Base-by-base conservation (phyloP, 768 basidiomycete genomes). In the Boletales sp. region DNA sequence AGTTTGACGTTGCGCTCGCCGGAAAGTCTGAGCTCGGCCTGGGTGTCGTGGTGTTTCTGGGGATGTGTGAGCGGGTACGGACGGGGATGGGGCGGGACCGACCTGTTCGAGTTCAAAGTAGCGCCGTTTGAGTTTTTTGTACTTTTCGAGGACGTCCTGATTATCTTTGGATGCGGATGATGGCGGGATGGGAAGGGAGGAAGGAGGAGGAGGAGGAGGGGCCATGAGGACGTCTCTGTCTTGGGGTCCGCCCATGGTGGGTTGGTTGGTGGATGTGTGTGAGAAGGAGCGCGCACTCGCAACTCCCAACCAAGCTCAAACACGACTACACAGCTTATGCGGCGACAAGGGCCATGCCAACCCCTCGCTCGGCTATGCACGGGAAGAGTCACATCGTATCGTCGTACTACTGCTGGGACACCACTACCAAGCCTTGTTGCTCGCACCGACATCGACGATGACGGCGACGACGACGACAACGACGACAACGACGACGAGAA, bases 41-140 rank as follows among this genome's bases (percentile, higher is more conserved):
- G 73, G 3, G 75, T 70, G 58, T 83, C 83, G 68, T 84, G 80
- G 65, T 77, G 74, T 74, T 79, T 77, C 81, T 86, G 68, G 21
- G 21, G 21, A 21, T 21, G 21, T 21, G 48, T 50, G 45, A 37
- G 45, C 12, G 31, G 41, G 21, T 8, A 9, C 1, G 3, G 2
- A 15, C 32, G 8, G 34, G 18, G 21, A 1, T 5, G 11, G 38
- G 41, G 38, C 35, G 41, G 0, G 34, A 70, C 81, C 58, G 47
- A 87, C 87, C 79, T 87, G 81, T 58, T 87, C 83, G 37, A 87
- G 76, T 47, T 85, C 83, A 55, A 78, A 77, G 63, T 79, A 84
- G 36, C 80, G 79, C 38, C 81, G 69, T 63, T 89, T 89, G 45
- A 87, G 72, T 55, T 75, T 79, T 52, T 69, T 72, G 65, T 86